phyloP scores from a whole-genome alignment of 306 rosid species.

The Acacia crassicarpa region DNA sequence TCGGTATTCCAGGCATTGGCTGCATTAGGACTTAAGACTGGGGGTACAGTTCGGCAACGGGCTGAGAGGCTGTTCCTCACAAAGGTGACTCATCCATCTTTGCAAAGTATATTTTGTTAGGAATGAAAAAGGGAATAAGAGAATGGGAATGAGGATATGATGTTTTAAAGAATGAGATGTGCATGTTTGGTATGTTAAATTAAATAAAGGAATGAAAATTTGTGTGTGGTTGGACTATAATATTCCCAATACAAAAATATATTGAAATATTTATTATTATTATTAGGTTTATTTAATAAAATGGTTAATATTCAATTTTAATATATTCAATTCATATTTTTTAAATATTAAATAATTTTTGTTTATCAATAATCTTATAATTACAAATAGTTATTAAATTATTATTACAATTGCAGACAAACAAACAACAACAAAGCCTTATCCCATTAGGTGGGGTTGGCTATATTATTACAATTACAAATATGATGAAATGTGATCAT shows the following conservation, averaged over 20 bases:
- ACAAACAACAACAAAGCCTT: too few species aligned
- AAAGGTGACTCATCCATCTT: constrained; percentile 54
- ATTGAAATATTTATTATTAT: background rate
- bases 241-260: background rate
- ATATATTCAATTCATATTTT: background rate
- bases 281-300: background rate
- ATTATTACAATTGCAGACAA: background rate
- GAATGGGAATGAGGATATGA: background rate
- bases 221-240: background rate
- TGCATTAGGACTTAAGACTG: constrained; percentile 78
- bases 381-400: background rate
- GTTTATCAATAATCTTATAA: background rate
- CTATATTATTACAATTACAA: too few species aligned
- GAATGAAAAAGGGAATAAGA: background rate
- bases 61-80: constrained; percentile 97
- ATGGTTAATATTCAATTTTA: too few species aligned
- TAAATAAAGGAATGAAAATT: background rate
- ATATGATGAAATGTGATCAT: background rate
- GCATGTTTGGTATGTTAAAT: background rate
- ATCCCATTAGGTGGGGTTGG: too few species aligned
- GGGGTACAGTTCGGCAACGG: constrained; percentile 94
- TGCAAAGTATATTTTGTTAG: background rate
- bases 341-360: background rate
- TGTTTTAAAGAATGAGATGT: background rate
- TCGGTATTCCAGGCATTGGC: constrained; percentile 64